phyloP scores from a whole-genome alignment of 768 basidiomycete genomes.

The Hericium alpestre region DNA sequence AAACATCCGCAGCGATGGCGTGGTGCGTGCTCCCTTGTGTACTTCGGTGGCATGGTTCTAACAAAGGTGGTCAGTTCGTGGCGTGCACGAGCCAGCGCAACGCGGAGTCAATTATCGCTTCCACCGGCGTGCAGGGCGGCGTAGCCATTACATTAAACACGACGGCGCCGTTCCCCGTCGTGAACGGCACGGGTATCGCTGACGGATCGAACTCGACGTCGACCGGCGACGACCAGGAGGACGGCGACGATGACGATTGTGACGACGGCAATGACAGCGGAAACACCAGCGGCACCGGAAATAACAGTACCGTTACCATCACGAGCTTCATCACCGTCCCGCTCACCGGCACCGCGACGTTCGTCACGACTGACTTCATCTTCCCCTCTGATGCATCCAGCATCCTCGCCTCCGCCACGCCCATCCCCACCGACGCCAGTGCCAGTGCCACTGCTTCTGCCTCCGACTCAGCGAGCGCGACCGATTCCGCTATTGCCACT shows the following conservation, averaged over 20 bases:
- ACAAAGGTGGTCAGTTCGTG: conserved; percentile 24
- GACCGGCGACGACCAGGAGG: not conserved
- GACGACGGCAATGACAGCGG: not conserved
- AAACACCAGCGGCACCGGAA: conserved; percentile 18
- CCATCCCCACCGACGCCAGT: conserved; percentile 8
- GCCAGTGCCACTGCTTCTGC: not conserved
- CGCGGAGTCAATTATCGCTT: conserved; percentile 34
- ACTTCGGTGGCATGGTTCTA: not conserved
- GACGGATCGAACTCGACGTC: not conserved
- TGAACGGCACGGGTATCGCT: conserved; percentile 1
- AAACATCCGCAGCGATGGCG: conserved; percentile 29
- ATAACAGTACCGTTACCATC: conserved; percentile 22
- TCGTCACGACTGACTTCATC: conserved; percentile 30
- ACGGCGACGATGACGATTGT: conserved; percentile 3
- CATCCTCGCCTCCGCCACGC: conserved; percentile 29
- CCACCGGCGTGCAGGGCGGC: conserved; percentile 36
- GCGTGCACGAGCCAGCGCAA: conserved; percentile 42
- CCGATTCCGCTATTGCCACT: not conserved
- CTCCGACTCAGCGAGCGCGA: not conserved
- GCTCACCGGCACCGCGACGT: conserved; percentile 14
- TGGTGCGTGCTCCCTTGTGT: conserved; percentile 24
- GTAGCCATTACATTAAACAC: conserved; percentile 20
- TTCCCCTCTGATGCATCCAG: conserved; percentile 32
- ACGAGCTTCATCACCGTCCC: conserved; percentile 16
- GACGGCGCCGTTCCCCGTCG: conserved; percentile 12